phyloP scores from a whole-genome alignment of 345 rosid genomes.

The Dipteronia dyeriana region DNA sequence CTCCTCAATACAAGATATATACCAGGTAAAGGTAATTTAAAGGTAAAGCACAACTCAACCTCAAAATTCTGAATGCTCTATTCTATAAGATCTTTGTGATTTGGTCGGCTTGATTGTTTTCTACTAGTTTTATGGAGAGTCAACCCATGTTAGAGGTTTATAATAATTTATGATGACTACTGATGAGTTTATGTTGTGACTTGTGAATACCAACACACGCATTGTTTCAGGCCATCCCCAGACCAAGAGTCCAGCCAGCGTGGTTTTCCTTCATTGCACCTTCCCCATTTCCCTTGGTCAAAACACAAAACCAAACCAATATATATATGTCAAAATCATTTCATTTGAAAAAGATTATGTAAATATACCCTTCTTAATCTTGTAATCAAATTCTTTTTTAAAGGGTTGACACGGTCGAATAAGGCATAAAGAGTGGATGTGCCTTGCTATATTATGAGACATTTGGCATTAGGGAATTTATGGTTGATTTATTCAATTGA shows the following conservation, averaged over 20 bases:
- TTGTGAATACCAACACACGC: background rate
- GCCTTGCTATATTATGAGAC: too few relatives aligned
- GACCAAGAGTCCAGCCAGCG: too few relatives aligned
- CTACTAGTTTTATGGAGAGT: background rate
- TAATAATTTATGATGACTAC: background rate
- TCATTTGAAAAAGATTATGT: too few relatives aligned
- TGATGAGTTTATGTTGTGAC: background rate
- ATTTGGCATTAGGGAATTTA: too few relatives aligned
- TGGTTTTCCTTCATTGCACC: background rate
- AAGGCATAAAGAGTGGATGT: too few relatives aligned
- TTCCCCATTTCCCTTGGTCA: background rate
- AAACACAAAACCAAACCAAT: too few relatives aligned
- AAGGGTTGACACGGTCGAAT: too few relatives aligned
- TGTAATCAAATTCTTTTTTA: too few relatives aligned
- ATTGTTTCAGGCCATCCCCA: background rate
- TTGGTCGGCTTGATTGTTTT: constrained; percentile 43
- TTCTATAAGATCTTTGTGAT: constrained; percentile 42
- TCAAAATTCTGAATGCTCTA: constrained; percentile 13
- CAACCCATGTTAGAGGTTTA: background rate
- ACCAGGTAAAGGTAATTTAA: background rate
- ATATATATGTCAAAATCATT: too few relatives aligned
- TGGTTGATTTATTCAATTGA: too few relatives aligned
- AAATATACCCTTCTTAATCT: too few relatives aligned
- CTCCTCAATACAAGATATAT: constrained; percentile 12
- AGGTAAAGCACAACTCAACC: constrained; percentile 13